Conservation (phyloP, 805 yeast genomes). For the Candida stauntonica region DNA sequence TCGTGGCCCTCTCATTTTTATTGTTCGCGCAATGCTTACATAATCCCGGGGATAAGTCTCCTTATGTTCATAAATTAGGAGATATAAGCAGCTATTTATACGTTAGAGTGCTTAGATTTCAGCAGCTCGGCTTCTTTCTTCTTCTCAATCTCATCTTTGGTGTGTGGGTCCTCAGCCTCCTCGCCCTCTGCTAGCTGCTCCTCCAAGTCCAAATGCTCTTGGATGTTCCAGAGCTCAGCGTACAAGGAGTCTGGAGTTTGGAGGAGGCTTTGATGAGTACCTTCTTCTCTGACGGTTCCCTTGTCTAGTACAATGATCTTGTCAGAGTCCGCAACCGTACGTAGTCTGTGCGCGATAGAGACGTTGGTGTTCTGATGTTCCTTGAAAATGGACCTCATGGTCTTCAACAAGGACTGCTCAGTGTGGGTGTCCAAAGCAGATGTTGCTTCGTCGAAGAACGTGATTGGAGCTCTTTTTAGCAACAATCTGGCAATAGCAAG, state of each 20-base stretch:
- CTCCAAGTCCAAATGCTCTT: conserved; percentile 65
- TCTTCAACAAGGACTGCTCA: conserved; percentile 75
- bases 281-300: conserved; percentile 85
- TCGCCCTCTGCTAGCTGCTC: conserved; percentile 33
- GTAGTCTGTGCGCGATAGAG: conserved; percentile 87
- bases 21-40: too few relatives aligned
- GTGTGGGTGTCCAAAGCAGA: conserved; percentile 96
- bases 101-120: conserved; percentile 4
- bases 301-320: conserved; percentile 81
- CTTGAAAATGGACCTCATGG: conserved; percentile 64
- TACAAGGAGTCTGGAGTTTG: conserved; percentile 57
- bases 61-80: too few relatives aligned
- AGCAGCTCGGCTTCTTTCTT: conserved; percentile 7
- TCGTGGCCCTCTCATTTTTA: too few relatives aligned
- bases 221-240: conserved; percentile 84
- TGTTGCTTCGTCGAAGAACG: conserved; percentile 96
- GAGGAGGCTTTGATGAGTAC: conserved; percentile 67
- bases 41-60: too few relatives aligned
- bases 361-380: conserved; percentile 66
- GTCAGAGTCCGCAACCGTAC: conserved; percentile 93
- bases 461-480: conserved; percentile 79
- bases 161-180: conserved; percentile 4
- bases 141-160: conserved; percentile 6
- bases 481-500: conserved; percentile 90
- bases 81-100: too few relatives aligned